These are phyloP conservation scores for Eucalyptus decipiens DNA, from an alignment of 345 rosid genomes.

Conservation along the genomic window DNA sequence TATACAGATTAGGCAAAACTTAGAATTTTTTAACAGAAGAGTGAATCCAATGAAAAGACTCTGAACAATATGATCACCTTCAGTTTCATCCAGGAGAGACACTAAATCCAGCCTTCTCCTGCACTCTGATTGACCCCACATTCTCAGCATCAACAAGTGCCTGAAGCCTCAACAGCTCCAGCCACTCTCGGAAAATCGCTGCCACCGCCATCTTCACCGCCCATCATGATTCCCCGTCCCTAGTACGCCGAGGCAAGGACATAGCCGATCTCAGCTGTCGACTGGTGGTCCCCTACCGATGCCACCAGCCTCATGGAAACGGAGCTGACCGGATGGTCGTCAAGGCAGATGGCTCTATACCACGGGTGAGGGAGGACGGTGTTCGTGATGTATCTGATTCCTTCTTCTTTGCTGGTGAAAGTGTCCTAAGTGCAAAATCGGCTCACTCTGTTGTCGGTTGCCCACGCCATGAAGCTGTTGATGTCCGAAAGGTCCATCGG, in stretches of 20 bases:
- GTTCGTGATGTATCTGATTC: slow-evolving; percentile 16
- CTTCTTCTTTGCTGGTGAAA: slow-evolving; percentile 33
- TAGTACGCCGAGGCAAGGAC: slow-evolving; percentile 2
- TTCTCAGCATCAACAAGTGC: slow-evolving; percentile 51
- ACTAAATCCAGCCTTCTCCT: slow-evolving; percentile 56
- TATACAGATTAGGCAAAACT: neutral
- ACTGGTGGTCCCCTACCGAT: neutral
- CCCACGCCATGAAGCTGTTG: slow-evolving; percentile 64
- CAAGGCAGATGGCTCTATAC: slow-evolving; percentile 46
- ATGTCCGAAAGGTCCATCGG: slow-evolving; percentile 22
- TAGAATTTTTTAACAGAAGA: neutral
- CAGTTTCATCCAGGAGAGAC: neutral
- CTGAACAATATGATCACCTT: neutral
- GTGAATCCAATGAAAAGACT: neutral
- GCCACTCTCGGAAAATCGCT: slow-evolving; percentile 34
- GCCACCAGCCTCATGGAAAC: slow-evolving; percentile 26
- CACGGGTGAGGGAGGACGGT: slow-evolving; percentile 41
- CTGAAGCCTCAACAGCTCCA: slow-evolving; percentile 49
- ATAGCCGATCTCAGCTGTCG: slow-evolving; percentile 14
- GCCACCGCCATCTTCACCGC: slow-evolving; percentile 23
- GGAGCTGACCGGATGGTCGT: slow-evolving; percentile 31
- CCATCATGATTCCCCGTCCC: slow-evolving; percentile 15
- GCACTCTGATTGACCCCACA: slow-evolving; percentile 44
- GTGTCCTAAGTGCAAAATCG: slow-evolving; percentile 48
- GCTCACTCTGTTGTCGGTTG: slow-evolving; percentile 21